A percentile compares a stretch with the other conserved stretches of the same genome.
Conservation (phyloP, 1,284 basidiomycete species). For the Cutaneotrichosporon sp. region DNA sequence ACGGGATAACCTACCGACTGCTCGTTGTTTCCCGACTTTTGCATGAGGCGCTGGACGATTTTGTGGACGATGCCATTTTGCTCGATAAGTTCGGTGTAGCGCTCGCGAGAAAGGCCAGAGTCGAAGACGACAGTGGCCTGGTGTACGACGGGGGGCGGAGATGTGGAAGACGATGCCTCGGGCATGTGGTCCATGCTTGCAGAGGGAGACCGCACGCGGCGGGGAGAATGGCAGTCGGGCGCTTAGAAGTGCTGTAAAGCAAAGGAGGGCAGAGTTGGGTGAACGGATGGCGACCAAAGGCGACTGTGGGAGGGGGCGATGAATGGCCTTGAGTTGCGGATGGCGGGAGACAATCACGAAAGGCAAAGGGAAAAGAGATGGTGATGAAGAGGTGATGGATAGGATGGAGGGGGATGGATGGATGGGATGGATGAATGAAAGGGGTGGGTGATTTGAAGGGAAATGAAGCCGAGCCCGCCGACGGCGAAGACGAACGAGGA, state of each 20-base stretch:
- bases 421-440: neutral
- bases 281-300: no score
- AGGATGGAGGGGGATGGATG: neutral
- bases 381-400: neutral
- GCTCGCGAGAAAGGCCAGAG: slow-evolving; percentile 29
- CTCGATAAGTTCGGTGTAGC: slow-evolving; percentile 35
- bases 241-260: no score
- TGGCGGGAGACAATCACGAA: no score
- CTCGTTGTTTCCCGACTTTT: slow-evolving; percentile 36
- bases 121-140: slow-evolving; percentile 39
- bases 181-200: slow-evolving; percentile 25
- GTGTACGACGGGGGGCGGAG: slow-evolving; percentile 16
- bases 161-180: slow-evolving; percentile 34
- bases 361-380: neutral
- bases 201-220: neutral
- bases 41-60: slow-evolving; percentile 40
- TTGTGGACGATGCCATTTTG: slow-evolving; percentile 38
- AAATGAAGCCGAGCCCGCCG: no score
- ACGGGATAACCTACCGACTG: slow-evolving; percentile 20
- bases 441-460: no score
- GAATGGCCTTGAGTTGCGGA: neutral
- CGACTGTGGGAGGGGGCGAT: no score
- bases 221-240: neutral
- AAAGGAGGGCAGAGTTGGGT: no score
- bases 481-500: no score